A percentile compares a stretch with the other conserved stretches of the same genome.
Conservation (phyloP, 192 early-diverging fungal species). For the Endogone sp. region DNA sequence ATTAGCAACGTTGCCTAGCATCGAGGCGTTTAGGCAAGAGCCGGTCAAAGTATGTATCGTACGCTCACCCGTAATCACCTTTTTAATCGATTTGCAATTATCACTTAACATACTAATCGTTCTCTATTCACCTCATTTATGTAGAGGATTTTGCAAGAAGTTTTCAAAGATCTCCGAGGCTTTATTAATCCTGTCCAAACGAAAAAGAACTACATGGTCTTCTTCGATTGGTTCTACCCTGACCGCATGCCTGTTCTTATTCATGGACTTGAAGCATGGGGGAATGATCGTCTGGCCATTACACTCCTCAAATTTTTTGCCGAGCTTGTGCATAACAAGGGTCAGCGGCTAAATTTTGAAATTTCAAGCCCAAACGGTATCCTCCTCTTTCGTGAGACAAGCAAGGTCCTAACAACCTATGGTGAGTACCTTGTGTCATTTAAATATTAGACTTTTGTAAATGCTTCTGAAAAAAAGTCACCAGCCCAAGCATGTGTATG, state of each 20-base stretch:
- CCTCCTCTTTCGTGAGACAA: conserved; percentile 84
- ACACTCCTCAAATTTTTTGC: conserved; percentile 70
- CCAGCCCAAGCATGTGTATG: too few relatives aligned
- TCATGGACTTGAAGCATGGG: conserved; percentile 65
- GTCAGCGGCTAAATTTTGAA: conserved; percentile 79
- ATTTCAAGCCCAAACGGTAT: conserved; percentile 84
- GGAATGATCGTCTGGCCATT: conserved; percentile 58
- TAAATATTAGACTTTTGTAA: not conserved
- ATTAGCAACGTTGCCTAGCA: conserved; percentile 46
- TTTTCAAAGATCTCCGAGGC: conserved; percentile 76
- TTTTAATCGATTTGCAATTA: not conserved
- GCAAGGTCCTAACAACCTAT: conserved; percentile 56
- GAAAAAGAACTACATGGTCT: conserved; percentile 54
- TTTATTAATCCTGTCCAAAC: conserved; percentile 64
- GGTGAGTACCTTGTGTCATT: conserved; percentile 24
- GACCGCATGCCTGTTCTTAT: conserved; percentile 59
- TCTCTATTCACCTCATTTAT: conserved; percentile 7
- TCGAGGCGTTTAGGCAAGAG: conserved; percentile 50
- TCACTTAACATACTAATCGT: not conserved
- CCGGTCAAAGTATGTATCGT: conserved; percentile 33
- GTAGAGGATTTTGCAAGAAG: conserved; percentile 47
- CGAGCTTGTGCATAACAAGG: conserved; percentile 82
- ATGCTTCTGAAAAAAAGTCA: too few relatives aligned
- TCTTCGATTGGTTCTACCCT: conserved; percentile 89
- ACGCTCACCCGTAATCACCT: not conserved